Conservation (phyloP, 2,329 filamentous ascomycete genomes). For the Talaromyces sp. region DNA sequence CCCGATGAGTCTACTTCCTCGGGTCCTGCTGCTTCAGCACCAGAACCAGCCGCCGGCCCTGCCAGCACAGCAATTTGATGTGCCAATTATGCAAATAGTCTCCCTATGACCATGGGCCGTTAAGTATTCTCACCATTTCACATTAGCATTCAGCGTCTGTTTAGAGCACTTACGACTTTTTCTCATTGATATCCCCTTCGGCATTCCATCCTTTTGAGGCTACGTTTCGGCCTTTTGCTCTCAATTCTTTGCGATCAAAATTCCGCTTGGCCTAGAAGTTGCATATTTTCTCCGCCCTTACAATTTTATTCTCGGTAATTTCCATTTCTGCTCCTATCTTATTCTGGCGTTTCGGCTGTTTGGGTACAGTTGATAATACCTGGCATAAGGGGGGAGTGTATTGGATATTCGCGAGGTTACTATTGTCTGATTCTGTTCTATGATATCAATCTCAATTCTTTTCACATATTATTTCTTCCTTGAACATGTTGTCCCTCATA, state of each 20-base stretch:
- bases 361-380: background rate
- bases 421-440: background rate
- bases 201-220: conserved; percentile 21
- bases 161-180: conserved; percentile 30
- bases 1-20: conserved; percentile 15
- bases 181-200: conserved; percentile 34
- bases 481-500: too few species aligned
- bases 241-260: background rate
- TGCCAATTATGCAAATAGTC: background rate
- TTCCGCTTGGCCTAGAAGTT: background rate
- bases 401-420: background rate
- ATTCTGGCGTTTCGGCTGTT: background rate
- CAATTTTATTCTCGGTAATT: background rate
- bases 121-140: conserved; percentile 15
- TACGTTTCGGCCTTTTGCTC: conserved; percentile 16
- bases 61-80: conserved; percentile 12
- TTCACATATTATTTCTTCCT: too few species aligned
- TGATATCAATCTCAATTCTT: background rate
- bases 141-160: conserved; percentile 37
- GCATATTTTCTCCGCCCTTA: background rate
- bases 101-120: conserved; percentile 5
- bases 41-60: conserved; percentile 18
- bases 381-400: background rate
- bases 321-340: background rate
- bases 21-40: conserved; percentile 17